Conservation (phyloP, 495 filamentous ascomycete species). For the Trichoderma parareesei region DNA sequence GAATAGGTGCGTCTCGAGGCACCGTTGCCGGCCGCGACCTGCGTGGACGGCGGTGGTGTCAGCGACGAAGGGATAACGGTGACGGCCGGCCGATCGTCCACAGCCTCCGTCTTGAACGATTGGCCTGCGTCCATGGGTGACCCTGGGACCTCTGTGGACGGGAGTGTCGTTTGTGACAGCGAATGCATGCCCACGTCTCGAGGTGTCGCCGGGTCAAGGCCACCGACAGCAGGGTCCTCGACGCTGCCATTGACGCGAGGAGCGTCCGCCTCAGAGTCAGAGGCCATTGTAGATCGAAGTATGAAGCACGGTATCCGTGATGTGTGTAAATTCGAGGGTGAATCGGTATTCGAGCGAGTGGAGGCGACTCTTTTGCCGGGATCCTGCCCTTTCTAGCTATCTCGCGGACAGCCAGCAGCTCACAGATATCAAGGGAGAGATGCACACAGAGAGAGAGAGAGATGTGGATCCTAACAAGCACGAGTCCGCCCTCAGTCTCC, state of each 20-base stretch:
- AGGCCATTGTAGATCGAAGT: constrained; percentile 15
- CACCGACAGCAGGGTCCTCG: constrained; percentile 17
- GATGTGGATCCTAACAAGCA: not conserved
- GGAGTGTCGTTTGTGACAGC: constrained; percentile 35
- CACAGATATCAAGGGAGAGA: not conserved
- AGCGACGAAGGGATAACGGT: constrained; percentile 43
- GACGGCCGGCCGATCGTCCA: constrained; percentile 29
- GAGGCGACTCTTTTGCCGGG: not conserved
- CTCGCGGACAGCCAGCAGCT: not conserved
- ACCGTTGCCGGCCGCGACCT: constrained; percentile 39
- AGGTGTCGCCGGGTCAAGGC: constrained; percentile 32
- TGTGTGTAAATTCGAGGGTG: not conserved
- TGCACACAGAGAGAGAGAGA: not conserved
- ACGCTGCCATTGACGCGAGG: constrained; percentile 20
- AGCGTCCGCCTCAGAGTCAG: constrained; percentile 18
- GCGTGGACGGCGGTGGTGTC: constrained; percentile 71
- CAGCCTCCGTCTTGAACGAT: constrained; percentile 32
- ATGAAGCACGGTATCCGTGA: not conserved
- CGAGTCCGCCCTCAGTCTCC: not conserved
- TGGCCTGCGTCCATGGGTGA: constrained; percentile 29
- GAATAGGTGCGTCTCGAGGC: constrained; percentile 28
- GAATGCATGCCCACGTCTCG: constrained; percentile 24
- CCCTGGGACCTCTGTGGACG: constrained; percentile 33
- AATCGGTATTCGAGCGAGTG: not conserved
- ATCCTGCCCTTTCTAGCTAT: not conserved